Base-by-base conservation (phyloP, 768 basidiomycete species). In the Lactifluus subvellereus region DNA sequence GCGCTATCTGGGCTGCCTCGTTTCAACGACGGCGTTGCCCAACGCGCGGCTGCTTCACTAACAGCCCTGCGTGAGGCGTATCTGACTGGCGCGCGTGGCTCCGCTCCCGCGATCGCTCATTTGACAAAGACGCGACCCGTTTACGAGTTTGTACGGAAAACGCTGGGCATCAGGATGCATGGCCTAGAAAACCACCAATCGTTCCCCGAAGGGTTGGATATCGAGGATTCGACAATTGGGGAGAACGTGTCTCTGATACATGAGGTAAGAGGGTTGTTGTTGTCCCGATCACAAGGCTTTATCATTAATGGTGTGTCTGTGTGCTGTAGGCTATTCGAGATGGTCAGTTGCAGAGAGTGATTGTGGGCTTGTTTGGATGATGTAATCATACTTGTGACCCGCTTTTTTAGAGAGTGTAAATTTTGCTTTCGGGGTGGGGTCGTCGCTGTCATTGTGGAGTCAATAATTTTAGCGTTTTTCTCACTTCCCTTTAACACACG, bases 131-230 rank as follows among this genome's bases (percentile, higher is more conserved):
- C 90, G 4, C 79, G 82, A 14, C 76, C 83, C 6, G 72, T 94
- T 30, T 95, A 95, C 74, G 85, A 89, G 72, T 94, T 84, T 66
- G 83, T 95, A 2, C 79, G 92, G 47, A 65, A 80, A 18, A 81
- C 79, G 7, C 75, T 94, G 32, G 88, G 89, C 18, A 82, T 93
- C 62, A 75, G 77, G 66, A 93, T 91, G 88, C 84, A 91, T 67
- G 91, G 91, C n/a, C 76, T 79, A 8, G 88, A 89, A 68, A 94
- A 94, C 70, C 77, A 84, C 61, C 75, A 77, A 43, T 72, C 74
- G 4, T 87, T 84, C 68, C 81, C 76, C 62, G 80, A 81, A 57
- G 88, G 89, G 9, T 77, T 86, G 45, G 85, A 84, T 16, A 79
- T 84, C 13, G 85, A 86, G 56, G 85, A 89, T 48, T 78, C 76